phyloP scores from a whole-genome alignment of 2,329 filamentous ascomycete species.

The Parascedosporium putredinis region DNA sequence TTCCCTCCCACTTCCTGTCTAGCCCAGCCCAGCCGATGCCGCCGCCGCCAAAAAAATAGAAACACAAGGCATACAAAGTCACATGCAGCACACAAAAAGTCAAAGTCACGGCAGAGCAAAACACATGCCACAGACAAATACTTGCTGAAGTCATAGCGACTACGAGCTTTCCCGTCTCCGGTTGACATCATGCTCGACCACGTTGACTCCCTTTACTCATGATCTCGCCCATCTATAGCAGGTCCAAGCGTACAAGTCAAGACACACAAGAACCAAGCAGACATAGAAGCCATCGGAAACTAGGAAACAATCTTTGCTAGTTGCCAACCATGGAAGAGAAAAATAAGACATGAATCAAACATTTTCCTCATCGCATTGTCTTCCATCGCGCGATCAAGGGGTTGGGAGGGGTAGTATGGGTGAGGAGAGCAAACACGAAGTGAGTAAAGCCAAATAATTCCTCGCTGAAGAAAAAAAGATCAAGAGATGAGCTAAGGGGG shows the following conservation, averaged over 20 bases:
- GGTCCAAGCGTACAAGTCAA: conserved; percentile 1
- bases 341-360: conserved; percentile 2
- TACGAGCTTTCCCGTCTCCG: conserved; percentile 2
- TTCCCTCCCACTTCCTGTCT: no score
- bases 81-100: not conserved
- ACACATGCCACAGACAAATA: not conserved
- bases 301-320: conserved; percentile 3
- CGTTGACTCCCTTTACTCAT: not conserved
- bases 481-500: not conserved
- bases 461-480: conserved; percentile 9
- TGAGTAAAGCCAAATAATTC: conserved; percentile 9
- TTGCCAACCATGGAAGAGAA: not conserved
- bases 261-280: not conserved
- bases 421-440: not conserved
- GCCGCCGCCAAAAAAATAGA: not conserved
- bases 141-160: not conserved
- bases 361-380: not conserved
- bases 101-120: no score
- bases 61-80: not conserved
- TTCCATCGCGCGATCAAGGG: not conserved
- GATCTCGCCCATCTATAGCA: not conserved
- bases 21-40: not conserved
- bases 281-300: not conserved
- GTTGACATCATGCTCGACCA: not conserved
- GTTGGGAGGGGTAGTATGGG: not conserved